A percentile compares a stretch with the other conserved stretches of the same genome.
Conservation (phyloP, 495 filamentous ascomycete species). For the Tuber umbilicatum region DNA sequence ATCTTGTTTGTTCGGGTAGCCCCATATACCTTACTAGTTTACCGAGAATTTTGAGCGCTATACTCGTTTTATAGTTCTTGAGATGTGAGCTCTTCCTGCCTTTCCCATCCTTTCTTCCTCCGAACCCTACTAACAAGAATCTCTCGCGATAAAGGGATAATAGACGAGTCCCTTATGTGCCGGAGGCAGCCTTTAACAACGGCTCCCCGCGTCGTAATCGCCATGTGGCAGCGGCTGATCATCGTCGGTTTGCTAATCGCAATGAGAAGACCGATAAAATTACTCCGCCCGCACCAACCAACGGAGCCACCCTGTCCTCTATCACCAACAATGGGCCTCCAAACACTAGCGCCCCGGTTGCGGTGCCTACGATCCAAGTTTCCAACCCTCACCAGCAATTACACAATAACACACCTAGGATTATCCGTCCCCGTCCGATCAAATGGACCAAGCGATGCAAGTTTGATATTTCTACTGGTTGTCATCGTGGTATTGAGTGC, state of each 20-base stretch:
- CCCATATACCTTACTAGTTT: not conserved
- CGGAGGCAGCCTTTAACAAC: not conserved
- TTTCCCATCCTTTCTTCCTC: not conserved
- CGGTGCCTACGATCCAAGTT: not conserved
- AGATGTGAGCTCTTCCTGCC: not conserved
- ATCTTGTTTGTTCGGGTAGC: not conserved
- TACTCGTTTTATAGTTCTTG: not conserved
- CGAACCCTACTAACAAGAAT: not conserved
- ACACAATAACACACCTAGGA: not conserved
- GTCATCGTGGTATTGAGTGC: not conserved
- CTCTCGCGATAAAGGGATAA: not conserved
- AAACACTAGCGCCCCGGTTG: not conserved
- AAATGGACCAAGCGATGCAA: not conserved
- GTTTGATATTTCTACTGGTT: not conserved
- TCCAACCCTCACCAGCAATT: not conserved
- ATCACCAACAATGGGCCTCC: not conserved
- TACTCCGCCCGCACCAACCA: not conserved
- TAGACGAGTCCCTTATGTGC: not conserved
- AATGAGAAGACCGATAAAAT: not conserved
- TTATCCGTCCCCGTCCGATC: not conserved
- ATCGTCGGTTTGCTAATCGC: not conserved
- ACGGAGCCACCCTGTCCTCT: not conserved
- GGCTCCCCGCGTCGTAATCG: not conserved
- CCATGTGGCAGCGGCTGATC: not conserved
- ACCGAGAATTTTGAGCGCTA: not conserved